Evolutionary conservation across 2,329 filamentous ascomycete species (phyloP), one percentile per base, ranked within the genome.

Genomic region (Orbilia brochopaga): DNA sequence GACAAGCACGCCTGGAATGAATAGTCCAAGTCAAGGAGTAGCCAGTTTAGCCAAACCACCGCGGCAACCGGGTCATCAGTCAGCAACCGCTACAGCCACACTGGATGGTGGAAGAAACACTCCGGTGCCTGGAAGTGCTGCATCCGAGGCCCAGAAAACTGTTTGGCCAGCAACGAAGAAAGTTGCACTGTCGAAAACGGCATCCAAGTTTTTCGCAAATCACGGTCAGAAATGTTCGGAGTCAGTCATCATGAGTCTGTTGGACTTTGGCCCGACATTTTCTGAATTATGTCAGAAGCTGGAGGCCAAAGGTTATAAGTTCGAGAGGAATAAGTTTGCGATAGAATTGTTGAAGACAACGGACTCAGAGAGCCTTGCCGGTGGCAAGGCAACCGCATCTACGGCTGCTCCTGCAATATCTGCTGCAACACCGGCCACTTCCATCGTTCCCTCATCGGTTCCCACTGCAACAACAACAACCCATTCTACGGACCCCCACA

Each of bases 21-120:
- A 54, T 8, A 79, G 21, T 73, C 77, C 11, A 78, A 30, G 15
- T 19, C 44, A 57, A 30, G 17, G 15, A 35, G 15, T 17, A 15
- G 35, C 52, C 21, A 62, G 17, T 8, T 7, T 40, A 24, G 40
- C 64, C 11, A 69, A 55, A 32, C 27, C 50, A 3, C 1, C 37
- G 11, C 17, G n/a, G 1, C 59, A 50, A n/a, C n/a, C 37, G 8
- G 13, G 46, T 15, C 23, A 32, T 6, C 42, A 63, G n/a, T 23
- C 53, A n/a, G 23, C 40, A 13, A 13, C 50, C 19, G n/a, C 44
- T 6, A 17, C 27, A 23, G 8, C 44, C 13, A 21, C 42, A 2
- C 19, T 23, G 11, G 46, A 53, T 4, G 10, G 15, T n/a, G 46
- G 44, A 1, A 40, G 46, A 19, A 42, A 42, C 2, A 55, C 48